phyloP scores from a whole-genome alignment of 2,329 filamentous ascomycete genomes.

The Juglanconis oblonga region DNA sequence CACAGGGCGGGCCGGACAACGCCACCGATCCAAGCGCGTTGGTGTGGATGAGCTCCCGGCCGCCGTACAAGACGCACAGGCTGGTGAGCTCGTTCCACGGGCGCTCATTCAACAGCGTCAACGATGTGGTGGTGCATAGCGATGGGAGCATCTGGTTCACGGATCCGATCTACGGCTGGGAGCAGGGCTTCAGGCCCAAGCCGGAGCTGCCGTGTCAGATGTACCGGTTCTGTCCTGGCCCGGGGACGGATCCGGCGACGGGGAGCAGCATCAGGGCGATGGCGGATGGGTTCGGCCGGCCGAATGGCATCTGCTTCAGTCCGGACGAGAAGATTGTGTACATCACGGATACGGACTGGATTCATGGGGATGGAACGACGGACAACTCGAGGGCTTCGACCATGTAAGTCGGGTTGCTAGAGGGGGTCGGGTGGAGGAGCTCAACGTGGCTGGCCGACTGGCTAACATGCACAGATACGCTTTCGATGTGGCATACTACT shows the following conservation, averaged over 20 bases:
- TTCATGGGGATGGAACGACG: slow-evolving; percentile 31
- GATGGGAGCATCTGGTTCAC: slow-evolving; percentile 50
- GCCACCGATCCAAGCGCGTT: slow-evolving; percentile 26
- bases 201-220: slow-evolving; percentile 45
- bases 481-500: slow-evolving; percentile 28
- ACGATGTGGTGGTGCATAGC: slow-evolving; percentile 42
- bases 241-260: slow-evolving; percentile 24
- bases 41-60: slow-evolving; percentile 29
- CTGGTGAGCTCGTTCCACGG: slow-evolving; percentile 40
- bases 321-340: slow-evolving; percentile 43
- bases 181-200: slow-evolving; percentile 42
- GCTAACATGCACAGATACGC: slow-evolving; percentile 29
- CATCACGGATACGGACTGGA: slow-evolving; percentile 40
- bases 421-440: too few relatives aligned
- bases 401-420: slow-evolving; percentile 24
- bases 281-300: slow-evolving; percentile 45
- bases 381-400: slow-evolving; percentile 23
- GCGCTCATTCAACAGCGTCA: slow-evolving; percentile 46
- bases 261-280: slow-evolving; percentile 37
- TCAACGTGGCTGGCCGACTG: not conserved
- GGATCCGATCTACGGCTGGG: slow-evolving; percentile 45
- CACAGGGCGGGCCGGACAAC: slow-evolving; percentile 31
- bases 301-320: slow-evolving; percentile 45
- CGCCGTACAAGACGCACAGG: slow-evolving; percentile 27
- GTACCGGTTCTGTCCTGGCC: slow-evolving; percentile 39